Evolutionary conservation across 1,139 yeast species (phyloP).

Genomic region (Yamadazyma membranifaciens): DNA sequence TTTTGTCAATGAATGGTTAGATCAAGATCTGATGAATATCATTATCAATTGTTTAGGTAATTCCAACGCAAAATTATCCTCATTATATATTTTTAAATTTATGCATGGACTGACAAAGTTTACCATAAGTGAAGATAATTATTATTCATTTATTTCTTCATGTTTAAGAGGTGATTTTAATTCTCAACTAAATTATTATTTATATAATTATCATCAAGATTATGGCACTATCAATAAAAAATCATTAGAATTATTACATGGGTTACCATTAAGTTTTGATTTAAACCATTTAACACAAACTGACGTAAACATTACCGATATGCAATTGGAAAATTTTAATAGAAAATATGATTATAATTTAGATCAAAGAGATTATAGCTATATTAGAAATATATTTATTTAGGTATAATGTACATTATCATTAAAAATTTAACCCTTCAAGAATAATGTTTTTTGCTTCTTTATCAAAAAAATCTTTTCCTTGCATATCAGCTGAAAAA

Average conservation of each 20-base stretch:
- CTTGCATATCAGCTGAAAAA: constrained; percentile 33
- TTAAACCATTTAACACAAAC: background rate
- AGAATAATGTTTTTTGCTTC: constrained; percentile 28
- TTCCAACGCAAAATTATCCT: constrained; percentile 29
- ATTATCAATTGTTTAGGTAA: constrained; percentile 27
- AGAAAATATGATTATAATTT: constrained; percentile 21
- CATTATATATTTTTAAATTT: constrained; percentile 24
- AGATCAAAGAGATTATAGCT: constrained; percentile 28
- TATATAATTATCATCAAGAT: constrained; percentile 25
- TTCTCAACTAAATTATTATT: constrained; percentile 26
- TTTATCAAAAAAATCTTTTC: constrained; percentile 30
- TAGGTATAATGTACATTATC: background rate
- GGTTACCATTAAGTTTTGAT: constrained; percentile 16
- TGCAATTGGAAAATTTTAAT: constrained; percentile 11
- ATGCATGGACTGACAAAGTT: constrained; percentile 14
- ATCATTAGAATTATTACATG: constrained; percentile 15
- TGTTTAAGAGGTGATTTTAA: constrained; percentile 26
- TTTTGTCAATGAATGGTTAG: constrained; percentile 23
- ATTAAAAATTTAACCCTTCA: constrained; percentile 24
- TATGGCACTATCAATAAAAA: constrained; percentile 14
- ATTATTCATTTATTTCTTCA: constrained; percentile 26
- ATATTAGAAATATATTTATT: constrained; percentile 20
- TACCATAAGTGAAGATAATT: constrained; percentile 17
- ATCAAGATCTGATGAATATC: constrained; percentile 31
- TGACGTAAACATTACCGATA: constrained; percentile 12